phyloP scores from a whole-genome alignment of 129 eudicot species.

The Tanacetum coccineum region DNA sequence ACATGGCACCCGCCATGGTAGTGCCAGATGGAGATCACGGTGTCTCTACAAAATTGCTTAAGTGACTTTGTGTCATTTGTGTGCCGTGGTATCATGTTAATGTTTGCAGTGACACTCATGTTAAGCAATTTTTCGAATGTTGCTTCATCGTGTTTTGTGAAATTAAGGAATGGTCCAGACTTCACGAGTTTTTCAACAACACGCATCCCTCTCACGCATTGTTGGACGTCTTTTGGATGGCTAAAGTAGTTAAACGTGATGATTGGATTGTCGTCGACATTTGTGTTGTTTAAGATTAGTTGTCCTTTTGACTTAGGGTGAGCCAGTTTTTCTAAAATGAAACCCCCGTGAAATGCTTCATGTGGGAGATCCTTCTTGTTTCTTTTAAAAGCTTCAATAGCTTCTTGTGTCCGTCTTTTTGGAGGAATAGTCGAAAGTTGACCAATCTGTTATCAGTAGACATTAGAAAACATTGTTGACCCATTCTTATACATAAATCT shows the following conservation, averaged over 20 bases:
- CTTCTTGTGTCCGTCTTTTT: slow-evolving; percentile 57
- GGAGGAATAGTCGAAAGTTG: slow-evolving; percentile 90
- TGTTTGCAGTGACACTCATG: slow-evolving; percentile 69
- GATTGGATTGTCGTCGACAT: slow-evolving; percentile 64
- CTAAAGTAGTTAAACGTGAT: slow-evolving; percentile 88
- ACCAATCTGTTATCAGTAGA: slow-evolving; percentile 53
- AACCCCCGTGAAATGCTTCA: slow-evolving; percentile 80
- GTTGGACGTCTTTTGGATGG: slow-evolving; percentile 58
- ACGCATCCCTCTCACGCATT: slow-evolving; percentile 65
- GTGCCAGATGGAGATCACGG: slow-evolving; percentile 96
- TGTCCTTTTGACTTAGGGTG: slow-evolving; percentile 70
- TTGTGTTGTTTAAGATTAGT: slow-evolving; percentile 56
- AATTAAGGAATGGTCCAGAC: slow-evolving; percentile 47
- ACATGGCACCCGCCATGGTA: slow-evolving; percentile 97
- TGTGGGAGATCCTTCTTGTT: slow-evolving; percentile 59
- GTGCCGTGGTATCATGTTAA: slow-evolving; percentile 75
- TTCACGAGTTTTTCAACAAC: slow-evolving; percentile 57
- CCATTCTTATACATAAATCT: too few relatives aligned
- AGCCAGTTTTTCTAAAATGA: slow-evolving; percentile 72
- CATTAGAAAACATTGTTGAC: too few relatives aligned
- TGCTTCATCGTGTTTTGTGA: slow-evolving; percentile 31
- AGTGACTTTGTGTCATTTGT: slow-evolving; percentile 62
- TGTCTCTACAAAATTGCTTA: slow-evolving; percentile 83
- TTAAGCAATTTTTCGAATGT: slow-evolving; percentile 53
- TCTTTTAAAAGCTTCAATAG: slow-evolving; percentile 50